These are phyloP conservation scores for Sequoia sempervirens DNA, from an alignment of 75 land plant genomes.

Conservation along the genomic window DNA sequence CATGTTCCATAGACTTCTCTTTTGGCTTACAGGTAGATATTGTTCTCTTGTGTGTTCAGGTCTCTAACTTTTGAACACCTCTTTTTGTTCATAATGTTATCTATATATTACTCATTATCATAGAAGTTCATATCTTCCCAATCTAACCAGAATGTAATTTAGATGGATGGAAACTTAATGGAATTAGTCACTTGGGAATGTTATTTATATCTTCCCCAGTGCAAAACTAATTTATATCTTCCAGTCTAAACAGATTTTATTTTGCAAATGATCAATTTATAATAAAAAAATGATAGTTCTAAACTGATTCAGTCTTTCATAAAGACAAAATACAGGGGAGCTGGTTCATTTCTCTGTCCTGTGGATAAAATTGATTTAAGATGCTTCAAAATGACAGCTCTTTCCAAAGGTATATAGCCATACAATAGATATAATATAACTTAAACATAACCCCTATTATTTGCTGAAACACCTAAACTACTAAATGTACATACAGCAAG, in stretches of 20 bases:
- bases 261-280: not conserved
- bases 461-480: not conserved
- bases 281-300: not conserved
- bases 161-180: not conserved
- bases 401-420: not conserved
- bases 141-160: not conserved
- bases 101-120: not conserved
- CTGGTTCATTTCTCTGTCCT: not conserved
- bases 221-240: not conserved
- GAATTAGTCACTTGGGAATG: not conserved
- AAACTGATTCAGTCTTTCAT: too few relatives aligned
- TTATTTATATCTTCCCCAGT: too few relatives aligned
- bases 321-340: not conserved
- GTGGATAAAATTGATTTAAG: not conserved
- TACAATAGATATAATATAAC: not conserved
- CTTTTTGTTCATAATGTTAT: not conserved
- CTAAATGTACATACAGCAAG: not conserved
- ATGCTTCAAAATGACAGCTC: not conserved
- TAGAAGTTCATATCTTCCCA: not conserved
- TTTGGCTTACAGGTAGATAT: not conserved
- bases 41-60: not conserved
- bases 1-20: not conserved
- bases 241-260: not conserved
- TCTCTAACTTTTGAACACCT: not conserved
- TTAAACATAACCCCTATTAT: not conserved